A percentile compares a stretch with the other conserved stretches of the same genome.
Evolutionary conservation across 179 eudicot species (phyloP).

Genomic region (Beta corolliflora): DNA sequence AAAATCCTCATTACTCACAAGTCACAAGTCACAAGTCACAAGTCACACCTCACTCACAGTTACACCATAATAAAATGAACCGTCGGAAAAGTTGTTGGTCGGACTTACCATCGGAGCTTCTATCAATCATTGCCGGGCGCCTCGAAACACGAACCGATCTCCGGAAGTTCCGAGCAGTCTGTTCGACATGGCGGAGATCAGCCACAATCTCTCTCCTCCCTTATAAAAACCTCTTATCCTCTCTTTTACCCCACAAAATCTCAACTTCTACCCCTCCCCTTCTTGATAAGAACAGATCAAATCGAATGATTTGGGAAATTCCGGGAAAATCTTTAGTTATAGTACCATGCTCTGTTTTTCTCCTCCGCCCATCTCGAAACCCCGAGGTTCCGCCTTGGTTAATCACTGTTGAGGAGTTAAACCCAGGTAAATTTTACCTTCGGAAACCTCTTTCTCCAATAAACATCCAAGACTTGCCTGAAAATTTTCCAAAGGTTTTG

Average conservation of each 20-base stretch:
- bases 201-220: not conserved
- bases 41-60: too few relatives aligned
- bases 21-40: too few relatives aligned
- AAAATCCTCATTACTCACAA: too few relatives aligned
- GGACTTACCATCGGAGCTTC: too few relatives aligned
- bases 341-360: conserved; percentile 13
- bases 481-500: not conserved
- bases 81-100: too few relatives aligned
- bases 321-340: too few relatives aligned
- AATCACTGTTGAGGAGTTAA: conserved; percentile 21
- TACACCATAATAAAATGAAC: too few relatives aligned
- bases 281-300: too few relatives aligned
- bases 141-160: not conserved
- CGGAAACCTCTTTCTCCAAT: not conserved
- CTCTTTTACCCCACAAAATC: too few relatives aligned
- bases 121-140: too few relatives aligned
- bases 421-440: conserved; percentile 1
- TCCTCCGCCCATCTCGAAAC: not conserved
- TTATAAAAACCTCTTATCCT: not conserved
- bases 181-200: not conserved
- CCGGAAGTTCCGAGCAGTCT: not conserved
- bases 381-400: conserved; percentile 20
- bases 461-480: not conserved
- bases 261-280: too few relatives aligned
- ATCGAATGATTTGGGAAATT: too few relatives aligned